Percentiles rank a stretch among this genome's conserved stretches.
These are phyloP conservation scores for Xylaria castorea DNA, from an alignment of 495 filamentous ascomycete genomes.

Conservation along the genomic window DNA sequence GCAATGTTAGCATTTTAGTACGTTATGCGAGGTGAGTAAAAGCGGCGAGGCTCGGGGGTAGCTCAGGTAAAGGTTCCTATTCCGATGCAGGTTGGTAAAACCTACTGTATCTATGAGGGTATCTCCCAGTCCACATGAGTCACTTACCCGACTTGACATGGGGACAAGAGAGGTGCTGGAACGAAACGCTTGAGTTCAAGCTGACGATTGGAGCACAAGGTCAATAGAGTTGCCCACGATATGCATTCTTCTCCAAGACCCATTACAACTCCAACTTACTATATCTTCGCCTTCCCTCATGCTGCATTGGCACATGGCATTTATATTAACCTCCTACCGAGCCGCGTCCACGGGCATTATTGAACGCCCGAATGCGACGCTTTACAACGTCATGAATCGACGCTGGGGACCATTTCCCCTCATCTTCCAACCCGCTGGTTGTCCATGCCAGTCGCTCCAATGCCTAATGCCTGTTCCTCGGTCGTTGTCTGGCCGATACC, in stretches of 20 bases:
- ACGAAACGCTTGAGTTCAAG: too few relatives aligned
- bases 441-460: neutral
- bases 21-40: too few relatives aligned
- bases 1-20: too few relatives aligned
- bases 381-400: constrained; percentile 4
- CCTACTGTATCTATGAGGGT: too few relatives aligned
- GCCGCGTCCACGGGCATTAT: constrained; percentile 21
- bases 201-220: too few relatives aligned
- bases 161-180: neutral
- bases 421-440: constrained; percentile 3
- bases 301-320: constrained; percentile 27
- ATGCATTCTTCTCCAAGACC: neutral
- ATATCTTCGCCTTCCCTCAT: constrained; percentile 8
- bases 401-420: constrained; percentile 7
- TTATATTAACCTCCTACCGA: constrained; percentile 26
- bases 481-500: constrained; percentile 3
- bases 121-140: too few relatives aligned
- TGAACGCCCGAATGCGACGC: constrained; percentile 23
- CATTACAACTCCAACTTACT: constrained; percentile 13
- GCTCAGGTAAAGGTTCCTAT: too few relatives aligned
- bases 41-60: too few relatives aligned
- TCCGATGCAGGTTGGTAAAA: too few relatives aligned
- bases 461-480: neutral
- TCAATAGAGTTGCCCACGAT: too few relatives aligned
- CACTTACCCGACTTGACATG: too few relatives aligned